A percentile compares a stretch with the other conserved stretches of the same genome.
These are phyloP conservation scores for Umbilicaria muhlenbergii DNA, from an alignment of 495 filamentous ascomycete genomes.

Conservation along the genomic window DNA sequence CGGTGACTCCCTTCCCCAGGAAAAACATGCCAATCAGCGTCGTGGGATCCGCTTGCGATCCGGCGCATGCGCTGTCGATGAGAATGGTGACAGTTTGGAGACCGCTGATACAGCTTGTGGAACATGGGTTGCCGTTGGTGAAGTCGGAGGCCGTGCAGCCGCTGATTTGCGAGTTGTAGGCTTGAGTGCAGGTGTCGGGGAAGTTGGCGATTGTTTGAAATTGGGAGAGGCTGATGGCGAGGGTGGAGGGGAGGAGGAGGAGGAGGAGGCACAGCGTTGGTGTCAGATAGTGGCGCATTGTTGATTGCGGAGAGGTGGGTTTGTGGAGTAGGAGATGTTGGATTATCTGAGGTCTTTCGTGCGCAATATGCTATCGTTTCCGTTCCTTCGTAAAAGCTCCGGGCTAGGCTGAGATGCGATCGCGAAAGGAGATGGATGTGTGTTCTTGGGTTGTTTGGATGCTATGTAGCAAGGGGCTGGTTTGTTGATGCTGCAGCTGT, in stretches of 20 bases:
- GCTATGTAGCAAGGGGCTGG: too few relatives aligned
- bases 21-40: constrained; percentile 18
- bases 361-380: too few relatives aligned
- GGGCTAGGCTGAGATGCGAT: too few relatives aligned
- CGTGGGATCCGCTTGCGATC: constrained; percentile 7
- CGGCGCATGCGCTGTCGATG: constrained; percentile 15
- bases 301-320: too few relatives aligned
- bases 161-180: constrained; percentile 13
- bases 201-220: constrained; percentile 14
- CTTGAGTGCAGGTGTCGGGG: constrained; percentile 9
- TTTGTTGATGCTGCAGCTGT: too few relatives aligned
- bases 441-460: too few relatives aligned
- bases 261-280: too few relatives aligned
- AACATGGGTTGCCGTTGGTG: constrained; percentile 12
- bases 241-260: neutral
- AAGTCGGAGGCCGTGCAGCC: constrained; percentile 20
- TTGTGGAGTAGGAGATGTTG: too few relatives aligned
- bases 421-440: too few relatives aligned
- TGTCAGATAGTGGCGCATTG: too few relatives aligned
- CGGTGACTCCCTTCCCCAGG: constrained; percentile 2
- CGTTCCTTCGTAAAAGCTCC: too few relatives aligned
- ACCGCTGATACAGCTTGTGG: constrained; percentile 13
- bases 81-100: constrained; percentile 12
- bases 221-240: constrained; percentile 8
- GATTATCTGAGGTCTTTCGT: too few relatives aligned